These are phyloP conservation scores for Stephania japonica DNA, from an alignment of 164 flowering plant species.

Conservation along the genomic window DNA sequence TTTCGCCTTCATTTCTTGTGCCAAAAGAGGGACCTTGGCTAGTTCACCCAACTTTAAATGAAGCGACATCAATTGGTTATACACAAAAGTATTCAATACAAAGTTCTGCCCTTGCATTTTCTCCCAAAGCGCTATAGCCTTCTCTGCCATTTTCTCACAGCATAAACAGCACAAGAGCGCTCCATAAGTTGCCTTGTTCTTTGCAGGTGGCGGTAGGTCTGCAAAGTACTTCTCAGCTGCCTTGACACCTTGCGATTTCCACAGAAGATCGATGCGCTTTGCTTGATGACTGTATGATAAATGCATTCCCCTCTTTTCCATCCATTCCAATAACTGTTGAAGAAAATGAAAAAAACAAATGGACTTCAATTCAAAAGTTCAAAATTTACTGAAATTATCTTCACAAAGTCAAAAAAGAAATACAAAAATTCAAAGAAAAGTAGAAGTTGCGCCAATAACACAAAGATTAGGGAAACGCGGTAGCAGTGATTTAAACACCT, in stretches of 20 bases:
- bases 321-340: slow-evolving; percentile 36
- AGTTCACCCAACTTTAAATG: slow-evolving; percentile 26
- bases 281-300: slow-evolving; percentile 27
- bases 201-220: slow-evolving; percentile 24
- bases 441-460: too few relatives aligned
- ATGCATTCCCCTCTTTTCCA: slow-evolving; percentile 24
- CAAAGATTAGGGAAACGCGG: too few relatives aligned
- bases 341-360: not conserved
- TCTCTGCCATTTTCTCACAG: slow-evolving; percentile 22
- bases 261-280: slow-evolving; percentile 26
- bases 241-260: slow-evolving; percentile 23
- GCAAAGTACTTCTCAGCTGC: slow-evolving; percentile 37
- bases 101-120: slow-evolving; percentile 27
- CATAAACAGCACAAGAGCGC: slow-evolving; percentile 38
- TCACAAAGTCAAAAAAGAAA: too few relatives aligned
- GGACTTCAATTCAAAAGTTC: too few relatives aligned
- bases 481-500: too few relatives aligned
- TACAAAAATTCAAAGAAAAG: too few relatives aligned
- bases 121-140: slow-evolving; percentile 27
- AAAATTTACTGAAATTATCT: too few relatives aligned
- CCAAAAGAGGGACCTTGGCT: slow-evolving; percentile 22
- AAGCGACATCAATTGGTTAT: slow-evolving; percentile 30
- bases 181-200: slow-evolving; percentile 33
- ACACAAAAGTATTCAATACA: slow-evolving; percentile 15
- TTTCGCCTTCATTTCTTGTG: slow-evolving; percentile 22